Percentiles rank a stretch among this genome's conserved stretches.
Conservation (phyloP, 176 grass and related monocot species). For the Triticum dicoccoides region DNA sequence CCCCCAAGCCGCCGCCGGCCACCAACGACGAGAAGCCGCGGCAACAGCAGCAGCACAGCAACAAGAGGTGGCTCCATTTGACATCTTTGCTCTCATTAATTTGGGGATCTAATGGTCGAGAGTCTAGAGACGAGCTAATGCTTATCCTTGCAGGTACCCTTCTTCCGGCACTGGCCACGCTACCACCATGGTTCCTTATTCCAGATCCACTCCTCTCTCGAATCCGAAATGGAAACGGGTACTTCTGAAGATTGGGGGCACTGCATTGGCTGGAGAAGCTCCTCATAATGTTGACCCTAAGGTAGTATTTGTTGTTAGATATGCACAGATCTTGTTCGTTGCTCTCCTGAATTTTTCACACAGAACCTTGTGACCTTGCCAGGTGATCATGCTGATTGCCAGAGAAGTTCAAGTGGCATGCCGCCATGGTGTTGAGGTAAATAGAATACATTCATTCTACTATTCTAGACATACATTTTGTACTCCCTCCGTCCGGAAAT, state of each 20-base stretch:
- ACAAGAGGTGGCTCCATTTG: constrained; percentile 49
- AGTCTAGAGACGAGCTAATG: constrained; percentile 9
- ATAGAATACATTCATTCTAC: not conserved
- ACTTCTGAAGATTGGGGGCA: constrained; percentile 81
- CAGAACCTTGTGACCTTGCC: constrained; percentile 17
- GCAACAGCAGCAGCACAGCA: constrained; percentile 43
- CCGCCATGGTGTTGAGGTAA: constrained; percentile 76
- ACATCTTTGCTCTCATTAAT: constrained; percentile 15
- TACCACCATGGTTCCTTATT: constrained; percentile 24
- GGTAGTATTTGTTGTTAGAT: constrained; percentile 37
- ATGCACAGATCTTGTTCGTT: constrained; percentile 1
- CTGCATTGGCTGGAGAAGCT: constrained; percentile 48
- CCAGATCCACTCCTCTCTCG: constrained; percentile 33
- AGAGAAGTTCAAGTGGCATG: constrained; percentile 87
- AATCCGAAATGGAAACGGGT: constrained; percentile 89
- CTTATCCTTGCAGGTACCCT: constrained; percentile 41
- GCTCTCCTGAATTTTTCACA: not conserved
- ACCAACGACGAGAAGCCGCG: constrained; percentile 35
- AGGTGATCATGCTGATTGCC: constrained; percentile 88
- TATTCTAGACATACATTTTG: too few species aligned
- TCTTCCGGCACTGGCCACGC: constrained; percentile 27
- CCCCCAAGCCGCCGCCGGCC: constrained; percentile 31
- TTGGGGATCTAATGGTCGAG: not conserved
- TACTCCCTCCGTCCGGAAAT: too few species aligned
- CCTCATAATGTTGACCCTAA: constrained; percentile 88